Evolutionary conservation across 2,329 filamentous ascomycete genomes (phyloP).

Genomic region (Elsinoe necatrix): DNA sequence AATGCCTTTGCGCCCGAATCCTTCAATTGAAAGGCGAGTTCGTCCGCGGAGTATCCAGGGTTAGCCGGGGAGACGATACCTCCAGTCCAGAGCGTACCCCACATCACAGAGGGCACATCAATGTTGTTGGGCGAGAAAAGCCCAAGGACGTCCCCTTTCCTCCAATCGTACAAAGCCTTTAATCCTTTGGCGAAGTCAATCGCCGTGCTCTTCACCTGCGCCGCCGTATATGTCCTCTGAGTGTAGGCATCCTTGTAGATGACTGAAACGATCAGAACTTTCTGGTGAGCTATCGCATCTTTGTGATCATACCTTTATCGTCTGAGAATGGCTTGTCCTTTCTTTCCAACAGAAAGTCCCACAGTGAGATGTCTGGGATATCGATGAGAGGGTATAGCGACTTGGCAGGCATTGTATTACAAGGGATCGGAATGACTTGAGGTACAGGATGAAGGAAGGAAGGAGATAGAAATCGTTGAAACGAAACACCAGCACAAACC

Average conservation of each 20-base stretch:
- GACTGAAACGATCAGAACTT: conserved; percentile 41
- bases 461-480: neutral
- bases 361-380: conserved; percentile 69
- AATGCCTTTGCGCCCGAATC: conserved; percentile 68
- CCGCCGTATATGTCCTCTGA: conserved; percentile 60
- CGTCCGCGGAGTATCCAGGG: conserved; percentile 73
- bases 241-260: conserved; percentile 72
- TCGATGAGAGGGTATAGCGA: conserved; percentile 57
- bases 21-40: conserved; percentile 75
- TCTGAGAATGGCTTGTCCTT: conserved; percentile 58
- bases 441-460: neutral
- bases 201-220: conserved; percentile 56
- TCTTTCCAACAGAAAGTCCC: conserved; percentile 67
- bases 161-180: conserved; percentile 65
- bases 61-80: conserved; percentile 79
- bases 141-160: conserved; percentile 72
- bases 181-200: conserved; percentile 74
- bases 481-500: neutral
- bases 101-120: conserved; percentile 68
- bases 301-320: conserved; percentile 54
- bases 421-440: neutral
- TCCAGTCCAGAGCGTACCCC: conserved; percentile 76
- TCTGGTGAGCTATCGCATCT: conserved; percentile 5
- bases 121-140: conserved; percentile 81
- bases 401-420: conserved; percentile 56